Conservation (phyloP, 352 stramenopile genomes). For the Peronosclerospora sorghi region DNA sequence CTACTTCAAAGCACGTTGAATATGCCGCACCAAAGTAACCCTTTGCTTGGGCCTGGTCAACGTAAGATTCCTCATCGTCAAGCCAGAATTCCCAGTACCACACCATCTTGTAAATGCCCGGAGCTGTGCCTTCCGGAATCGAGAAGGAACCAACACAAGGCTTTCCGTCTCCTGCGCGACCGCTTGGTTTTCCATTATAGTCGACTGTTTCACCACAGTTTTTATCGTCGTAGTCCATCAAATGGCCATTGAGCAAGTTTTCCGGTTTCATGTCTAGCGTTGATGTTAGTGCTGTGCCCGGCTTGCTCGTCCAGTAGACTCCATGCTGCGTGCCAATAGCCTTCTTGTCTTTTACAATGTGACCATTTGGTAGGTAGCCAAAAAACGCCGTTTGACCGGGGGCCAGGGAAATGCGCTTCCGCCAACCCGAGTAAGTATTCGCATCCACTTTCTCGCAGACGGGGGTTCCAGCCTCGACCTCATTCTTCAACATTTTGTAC, state of each 20-base stretch:
- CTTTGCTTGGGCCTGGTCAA: slow-evolving; percentile 33
- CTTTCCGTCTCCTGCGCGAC: slow-evolving; percentile 43
- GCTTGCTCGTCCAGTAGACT: slow-evolving; percentile 50
- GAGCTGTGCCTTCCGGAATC: slow-evolving; percentile 29
- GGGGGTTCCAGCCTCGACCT: slow-evolving; percentile 33
- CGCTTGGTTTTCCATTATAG: slow-evolving; percentile 24
- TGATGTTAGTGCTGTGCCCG: slow-evolving; percentile 24
- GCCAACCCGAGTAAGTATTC: slow-evolving; percentile 47
- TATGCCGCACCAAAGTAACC: slow-evolving; percentile 62
- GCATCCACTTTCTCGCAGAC: slow-evolving; percentile 36
- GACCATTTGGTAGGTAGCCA: slow-evolving; percentile 44
- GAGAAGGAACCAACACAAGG: slow-evolving; percentile 46
- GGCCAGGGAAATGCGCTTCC: slow-evolving; percentile 32
- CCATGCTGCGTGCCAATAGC: slow-evolving; percentile 41
- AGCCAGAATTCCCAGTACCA: slow-evolving; percentile 70
- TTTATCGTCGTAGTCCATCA: slow-evolving; percentile 42
- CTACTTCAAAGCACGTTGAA: slow-evolving; percentile 58
- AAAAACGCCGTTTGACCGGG: slow-evolving; percentile 37
- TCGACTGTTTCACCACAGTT: slow-evolving; percentile 51
- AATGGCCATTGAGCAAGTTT: slow-evolving; percentile 34
- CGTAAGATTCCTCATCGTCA: slow-evolving; percentile 33
- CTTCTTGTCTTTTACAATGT: slow-evolving; percentile 65
- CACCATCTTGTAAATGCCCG: slow-evolving; percentile 49
- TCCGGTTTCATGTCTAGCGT: slow-evolving; percentile 38
- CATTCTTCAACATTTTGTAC: slow-evolving; percentile 59